phyloP scores from a whole-genome alignment of 805 yeast genomes.

The Candida succiphila region DNA sequence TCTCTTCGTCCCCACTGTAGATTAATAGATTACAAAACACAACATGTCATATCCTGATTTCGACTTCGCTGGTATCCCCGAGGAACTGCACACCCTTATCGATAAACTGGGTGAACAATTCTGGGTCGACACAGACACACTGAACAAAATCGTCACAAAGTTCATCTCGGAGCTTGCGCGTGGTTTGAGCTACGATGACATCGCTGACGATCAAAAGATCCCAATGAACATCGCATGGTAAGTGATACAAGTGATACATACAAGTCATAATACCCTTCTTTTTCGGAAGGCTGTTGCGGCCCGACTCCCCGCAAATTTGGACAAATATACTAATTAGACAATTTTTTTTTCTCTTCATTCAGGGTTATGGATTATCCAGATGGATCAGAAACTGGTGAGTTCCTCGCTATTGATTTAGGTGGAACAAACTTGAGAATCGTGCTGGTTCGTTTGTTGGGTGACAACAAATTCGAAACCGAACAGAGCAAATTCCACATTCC shows the following conservation, averaged over 20 bases:
- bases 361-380: slow-evolving; percentile 45
- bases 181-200: slow-evolving; percentile 42
- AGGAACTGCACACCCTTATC: slow-evolving; percentile 12
- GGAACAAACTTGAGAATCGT: slow-evolving; percentile 57
- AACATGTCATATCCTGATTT: slow-evolving; percentile 4
- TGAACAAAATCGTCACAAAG: slow-evolving; percentile 35
- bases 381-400: slow-evolving; percentile 50
- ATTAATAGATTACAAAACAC: neutral
- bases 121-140: slow-evolving; percentile 30
- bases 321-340: neutral
- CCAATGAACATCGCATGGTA: slow-evolving; percentile 53
- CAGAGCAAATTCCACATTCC: slow-evolving; percentile 88
- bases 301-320: neutral
- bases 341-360: neutral
- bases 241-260: no score
- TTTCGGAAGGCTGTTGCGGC: neutral
- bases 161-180: slow-evolving; percentile 42
- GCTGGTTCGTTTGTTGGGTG: slow-evolving; percentile 48
- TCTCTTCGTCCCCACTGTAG: no score
- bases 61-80: neutral
- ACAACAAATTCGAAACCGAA: slow-evolving; percentile 74
- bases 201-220: slow-evolving; percentile 32
- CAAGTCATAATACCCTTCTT: no score
- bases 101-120: slow-evolving; percentile 27
- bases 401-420: slow-evolving; percentile 51